These are phyloP conservation scores for Orbilia ellipsospora DNA, from an alignment of 2,329 filamentous ascomycete species.

Conservation along the genomic window DNA sequence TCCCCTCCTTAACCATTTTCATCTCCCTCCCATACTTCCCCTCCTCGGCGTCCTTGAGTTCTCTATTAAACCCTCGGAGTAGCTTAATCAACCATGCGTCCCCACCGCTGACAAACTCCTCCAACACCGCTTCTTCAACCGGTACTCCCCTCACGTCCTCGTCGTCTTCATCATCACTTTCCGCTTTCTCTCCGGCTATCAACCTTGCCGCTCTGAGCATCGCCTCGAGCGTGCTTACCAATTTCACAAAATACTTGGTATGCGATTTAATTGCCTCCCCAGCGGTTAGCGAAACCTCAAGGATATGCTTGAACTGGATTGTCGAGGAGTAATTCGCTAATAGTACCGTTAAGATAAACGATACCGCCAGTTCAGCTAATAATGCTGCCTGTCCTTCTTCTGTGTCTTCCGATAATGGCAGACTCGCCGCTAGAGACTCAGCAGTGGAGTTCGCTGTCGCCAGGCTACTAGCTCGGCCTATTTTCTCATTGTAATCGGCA, in stretches of 20 bases:
- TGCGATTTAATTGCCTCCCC: slow-evolving; percentile 52
- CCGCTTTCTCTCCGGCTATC: slow-evolving; percentile 55
- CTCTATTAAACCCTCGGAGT: slow-evolving; percentile 56
- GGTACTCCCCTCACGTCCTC: slow-evolving; percentile 33
- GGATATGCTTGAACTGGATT: slow-evolving; percentile 57
- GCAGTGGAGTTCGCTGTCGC: slow-evolving; percentile 48
- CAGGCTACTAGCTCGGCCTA: slow-evolving; percentile 4
- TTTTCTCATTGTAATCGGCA: slow-evolving; percentile 14
- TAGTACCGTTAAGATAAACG: slow-evolving; percentile 57
- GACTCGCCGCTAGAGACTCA: slow-evolving; percentile 27
- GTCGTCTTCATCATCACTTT: slow-evolving; percentile 56
- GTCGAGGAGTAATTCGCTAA: slow-evolving; percentile 58
- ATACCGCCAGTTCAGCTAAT: slow-evolving; percentile 57
- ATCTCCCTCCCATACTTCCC: slow-evolving; percentile 20
- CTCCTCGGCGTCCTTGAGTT: slow-evolving; percentile 49
- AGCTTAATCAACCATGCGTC: slow-evolving; percentile 57
- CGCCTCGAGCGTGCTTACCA: slow-evolving; percentile 51
- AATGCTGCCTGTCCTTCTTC: slow-evolving; percentile 47
- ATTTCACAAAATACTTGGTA: slow-evolving; percentile 47
- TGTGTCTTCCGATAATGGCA: slow-evolving; percentile 33
- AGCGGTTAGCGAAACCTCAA: slow-evolving; percentile 57
- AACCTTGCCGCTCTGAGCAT: slow-evolving; percentile 53
- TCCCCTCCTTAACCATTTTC: slow-evolving; percentile 17
- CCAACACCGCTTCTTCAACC: slow-evolving; percentile 37
- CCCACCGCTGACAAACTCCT: slow-evolving; percentile 55